phyloP scores from a whole-genome alignment of 2,329 filamentous ascomycete species.

The Neonectria magnoliae region DNA sequence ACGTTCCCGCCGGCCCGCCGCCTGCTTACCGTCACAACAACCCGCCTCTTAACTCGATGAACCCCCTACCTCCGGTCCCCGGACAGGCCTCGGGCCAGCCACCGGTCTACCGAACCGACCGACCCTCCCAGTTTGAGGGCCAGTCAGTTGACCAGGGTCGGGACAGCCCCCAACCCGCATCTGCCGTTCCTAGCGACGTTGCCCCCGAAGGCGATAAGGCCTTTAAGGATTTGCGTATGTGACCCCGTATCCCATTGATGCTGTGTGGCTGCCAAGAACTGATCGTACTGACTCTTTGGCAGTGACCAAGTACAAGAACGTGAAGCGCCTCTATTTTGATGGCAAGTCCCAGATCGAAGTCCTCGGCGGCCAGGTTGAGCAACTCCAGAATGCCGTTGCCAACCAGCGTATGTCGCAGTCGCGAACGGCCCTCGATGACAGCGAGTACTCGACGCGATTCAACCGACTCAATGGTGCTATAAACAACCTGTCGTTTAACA shows the following conservation, averaged over 20 bases:
- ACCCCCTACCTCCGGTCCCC: conserved; percentile 54
- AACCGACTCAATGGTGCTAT: conserved; percentile 92
- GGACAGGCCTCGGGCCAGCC: conserved; percentile 43
- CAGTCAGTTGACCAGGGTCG: conserved; percentile 59
- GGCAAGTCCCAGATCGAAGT: conserved; percentile 92
- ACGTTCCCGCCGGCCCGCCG: conserved; percentile 58
- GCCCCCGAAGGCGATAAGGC: conserved; percentile 62
- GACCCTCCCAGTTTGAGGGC: conserved; percentile 57
- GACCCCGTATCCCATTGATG: not conserved
- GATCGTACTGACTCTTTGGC: conserved; percentile 35
- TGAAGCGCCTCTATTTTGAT: conserved; percentile 97
- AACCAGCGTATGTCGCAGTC: conserved; percentile 96
- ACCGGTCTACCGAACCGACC: conserved; percentile 53
- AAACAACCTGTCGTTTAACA: conserved; percentile 94
- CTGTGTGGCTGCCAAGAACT: not conserved
- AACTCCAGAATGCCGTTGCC: conserved; percentile 95
- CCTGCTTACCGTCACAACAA: conserved; percentile 64
- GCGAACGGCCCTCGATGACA: conserved; percentile 93
- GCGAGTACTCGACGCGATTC: conserved; percentile 90
- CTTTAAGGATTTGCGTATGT: conserved; percentile 67
- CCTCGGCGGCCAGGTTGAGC: conserved; percentile 87
- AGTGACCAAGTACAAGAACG: conserved; percentile 98
- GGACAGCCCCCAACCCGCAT: conserved; percentile 65
- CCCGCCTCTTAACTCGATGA: conserved; percentile 54
- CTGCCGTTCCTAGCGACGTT: conserved; percentile 44